Evolutionary conservation across 129 eudicot genomes (phyloP).

Genomic region (Flaveria robusta): DNA sequence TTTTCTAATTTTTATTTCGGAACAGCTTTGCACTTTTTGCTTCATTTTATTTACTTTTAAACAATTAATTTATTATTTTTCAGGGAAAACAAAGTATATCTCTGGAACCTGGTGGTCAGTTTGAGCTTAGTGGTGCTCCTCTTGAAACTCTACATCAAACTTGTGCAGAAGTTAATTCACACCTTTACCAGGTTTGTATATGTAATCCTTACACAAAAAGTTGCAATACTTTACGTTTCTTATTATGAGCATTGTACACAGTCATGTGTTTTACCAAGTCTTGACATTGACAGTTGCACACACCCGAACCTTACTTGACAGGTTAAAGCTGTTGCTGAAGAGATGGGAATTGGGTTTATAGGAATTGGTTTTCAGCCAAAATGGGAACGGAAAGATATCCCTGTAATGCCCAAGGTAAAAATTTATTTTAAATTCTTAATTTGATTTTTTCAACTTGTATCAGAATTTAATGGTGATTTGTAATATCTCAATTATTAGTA

Average conservation of each 20-base stretch:
- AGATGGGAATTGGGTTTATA: slow-evolving; percentile 93
- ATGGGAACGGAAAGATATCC: slow-evolving; percentile 80
- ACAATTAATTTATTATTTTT: slow-evolving; percentile 9
- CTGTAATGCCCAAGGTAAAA: slow-evolving; percentile 93
- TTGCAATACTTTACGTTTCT: not conserved
- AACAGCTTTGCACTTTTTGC: not conserved
- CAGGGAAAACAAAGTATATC: slow-evolving; percentile 98
- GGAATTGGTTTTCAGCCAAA: slow-evolving; percentile 96
- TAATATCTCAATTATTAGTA: slow-evolving; percentile 1
- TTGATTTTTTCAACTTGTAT: not conserved
- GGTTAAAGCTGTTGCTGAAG: slow-evolving; percentile 99
- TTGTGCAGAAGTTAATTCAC: slow-evolving; percentile 97
- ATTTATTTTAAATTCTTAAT: not conserved
- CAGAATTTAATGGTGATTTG: not conserved
- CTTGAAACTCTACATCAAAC: slow-evolving; percentile 98
- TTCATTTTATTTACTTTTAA: not conserved
- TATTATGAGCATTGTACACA: not conserved
- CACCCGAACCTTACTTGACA: slow-evolving; percentile 26
- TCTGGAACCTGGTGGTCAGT: slow-evolving; percentile 97
- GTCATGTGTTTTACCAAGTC: not conserved
- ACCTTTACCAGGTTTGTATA: slow-evolving; percentile 87
- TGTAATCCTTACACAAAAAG: not conserved
- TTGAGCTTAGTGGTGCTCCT: slow-evolving; percentile 99
- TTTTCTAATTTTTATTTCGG: not conserved
- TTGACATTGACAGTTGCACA: not conserved